Evolutionary conservation across 2,329 filamentous ascomycete species (phyloP).

Genomic region (Pseudonectria foliicola): DNA sequence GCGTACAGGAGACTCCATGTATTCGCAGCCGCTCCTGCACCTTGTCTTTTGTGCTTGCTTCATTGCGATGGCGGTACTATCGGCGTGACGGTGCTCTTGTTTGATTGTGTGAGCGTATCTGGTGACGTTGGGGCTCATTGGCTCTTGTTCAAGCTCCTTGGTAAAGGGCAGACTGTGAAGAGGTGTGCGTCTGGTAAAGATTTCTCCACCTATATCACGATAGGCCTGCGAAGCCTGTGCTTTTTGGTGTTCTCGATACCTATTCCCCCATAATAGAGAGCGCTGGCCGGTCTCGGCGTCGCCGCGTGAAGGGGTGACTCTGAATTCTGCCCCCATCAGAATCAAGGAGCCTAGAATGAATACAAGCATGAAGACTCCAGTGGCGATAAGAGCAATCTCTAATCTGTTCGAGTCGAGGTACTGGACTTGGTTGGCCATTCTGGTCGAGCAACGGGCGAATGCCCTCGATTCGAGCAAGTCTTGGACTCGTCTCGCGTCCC

Average conservation of each 20-base stretch:
- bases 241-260: slow-evolving; percentile 8
- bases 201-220: slow-evolving; percentile 10
- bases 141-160: slow-evolving; percentile 18
- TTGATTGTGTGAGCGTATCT: too few species aligned
- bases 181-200: slow-evolving; percentile 18
- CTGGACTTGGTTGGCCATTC: slow-evolving; percentile 17
- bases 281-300: slow-evolving; percentile 14
- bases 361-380: slow-evolving; percentile 27
- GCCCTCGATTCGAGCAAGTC: too few species aligned
- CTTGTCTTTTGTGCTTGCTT: too few species aligned
- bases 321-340: slow-evolving; percentile 20
- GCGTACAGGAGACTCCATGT: slow-evolving; percentile 14
- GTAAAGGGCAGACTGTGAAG: slow-evolving; percentile 20
- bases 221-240: slow-evolving; percentile 7
- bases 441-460: neutral
- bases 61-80: too few species aligned
- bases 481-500: too few species aligned
- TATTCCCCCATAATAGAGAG: slow-evolving; percentile 12
- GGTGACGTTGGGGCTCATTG: slow-evolving; percentile 16
- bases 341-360: slow-evolving; percentile 25
- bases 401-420: slow-evolving; percentile 22
- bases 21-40: slow-evolving; percentile 13
- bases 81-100: too few species aligned
- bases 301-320: slow-evolving; percentile 5
- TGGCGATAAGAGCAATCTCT: slow-evolving; percentile 29